Percentiles rank a stretch among this genome's conserved stretches.
Evolutionary conservation across 495 filamentous ascomycete species (phyloP).

Genomic region (Aspergillus kassunensis): DNA sequence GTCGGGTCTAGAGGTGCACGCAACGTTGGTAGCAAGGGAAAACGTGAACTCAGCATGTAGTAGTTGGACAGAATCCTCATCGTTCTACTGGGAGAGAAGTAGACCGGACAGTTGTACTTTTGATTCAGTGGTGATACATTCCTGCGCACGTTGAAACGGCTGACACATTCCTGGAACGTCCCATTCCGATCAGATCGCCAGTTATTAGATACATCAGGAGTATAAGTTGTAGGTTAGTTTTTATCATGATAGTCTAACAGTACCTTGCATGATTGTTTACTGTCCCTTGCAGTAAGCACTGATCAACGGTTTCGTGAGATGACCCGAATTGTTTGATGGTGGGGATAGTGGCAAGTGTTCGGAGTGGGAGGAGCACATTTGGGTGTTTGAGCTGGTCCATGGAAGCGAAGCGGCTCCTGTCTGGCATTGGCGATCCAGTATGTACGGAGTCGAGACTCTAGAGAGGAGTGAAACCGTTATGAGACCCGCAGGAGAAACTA

Average conservation of each 20-base stretch:
- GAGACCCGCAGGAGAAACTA: background rate
- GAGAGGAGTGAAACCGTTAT: conserved; percentile 6
- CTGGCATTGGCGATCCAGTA: too few relatives aligned
- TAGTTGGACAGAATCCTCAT: conserved; percentile 6
- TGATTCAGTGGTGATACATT: background rate
- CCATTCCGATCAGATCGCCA: background rate
- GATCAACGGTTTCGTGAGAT: too few relatives aligned
- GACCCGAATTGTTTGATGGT: too few relatives aligned
- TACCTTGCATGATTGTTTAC: conserved; percentile 11
- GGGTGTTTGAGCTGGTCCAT: too few relatives aligned
- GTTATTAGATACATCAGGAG: background rate
- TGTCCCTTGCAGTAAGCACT: conserved; percentile 5
- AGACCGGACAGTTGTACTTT: conserved; percentile 3
- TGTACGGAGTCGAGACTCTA: too few relatives aligned
- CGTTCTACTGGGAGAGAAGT: too few relatives aligned
- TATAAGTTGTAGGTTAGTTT: background rate
- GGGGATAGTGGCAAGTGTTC: too few relatives aligned
- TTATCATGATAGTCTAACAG: background rate
- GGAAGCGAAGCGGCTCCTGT: too few relatives aligned
- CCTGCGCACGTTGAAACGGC: background rate
- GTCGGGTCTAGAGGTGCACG: conserved; percentile 5
- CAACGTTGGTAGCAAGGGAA: conserved; percentile 2
- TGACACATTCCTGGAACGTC: background rate
- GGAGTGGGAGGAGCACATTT: too few relatives aligned
- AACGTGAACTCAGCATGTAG: background rate